Evolutionary conservation across 129 eudicot genomes (phyloP).

Genomic region (Saussurea involucrata): DNA sequence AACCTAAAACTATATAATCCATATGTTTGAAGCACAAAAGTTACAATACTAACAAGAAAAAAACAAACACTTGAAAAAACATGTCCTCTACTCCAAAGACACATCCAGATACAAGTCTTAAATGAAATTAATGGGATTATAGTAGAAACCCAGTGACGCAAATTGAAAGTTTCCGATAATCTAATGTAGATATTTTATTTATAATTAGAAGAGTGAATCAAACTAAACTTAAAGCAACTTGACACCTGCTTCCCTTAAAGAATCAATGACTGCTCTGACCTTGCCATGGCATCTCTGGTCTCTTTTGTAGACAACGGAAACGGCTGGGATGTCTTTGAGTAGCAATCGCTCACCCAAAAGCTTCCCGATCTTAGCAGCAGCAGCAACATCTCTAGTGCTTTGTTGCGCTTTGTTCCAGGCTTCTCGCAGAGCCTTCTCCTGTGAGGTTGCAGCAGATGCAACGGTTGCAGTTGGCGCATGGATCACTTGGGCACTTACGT

Average conservation of each 20-base stretch:
- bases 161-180: not conserved
- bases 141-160: not conserved
- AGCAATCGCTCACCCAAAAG: constrained; percentile 62
- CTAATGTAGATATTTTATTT: not conserved
- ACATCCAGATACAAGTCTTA: not conserved
- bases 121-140: not conserved
- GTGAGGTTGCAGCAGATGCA: constrained; percentile 58
- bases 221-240: constrained; percentile 44
- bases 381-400: constrained; percentile 72
- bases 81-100: too few species aligned
- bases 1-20: not conserved
- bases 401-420: constrained; percentile 38
- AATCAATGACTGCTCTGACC: constrained; percentile 83
- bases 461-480: constrained; percentile 60
- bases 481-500: constrained; percentile 62
- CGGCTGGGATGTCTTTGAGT: constrained; percentile 67
- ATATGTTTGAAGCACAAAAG: not conserved
- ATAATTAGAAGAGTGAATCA: not conserved
- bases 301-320: constrained; percentile 60
- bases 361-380: constrained; percentile 75
- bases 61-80: not conserved
- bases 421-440: constrained; percentile 57
- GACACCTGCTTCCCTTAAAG: constrained; percentile 66
- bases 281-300: constrained; percentile 89
- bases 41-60: not conserved